Evolutionary conservation across 2,329 filamentous ascomycete species (phyloP), one percentile per base, ranked within the genome.

Genomic region (Nigrospora osmanthi): DNA sequence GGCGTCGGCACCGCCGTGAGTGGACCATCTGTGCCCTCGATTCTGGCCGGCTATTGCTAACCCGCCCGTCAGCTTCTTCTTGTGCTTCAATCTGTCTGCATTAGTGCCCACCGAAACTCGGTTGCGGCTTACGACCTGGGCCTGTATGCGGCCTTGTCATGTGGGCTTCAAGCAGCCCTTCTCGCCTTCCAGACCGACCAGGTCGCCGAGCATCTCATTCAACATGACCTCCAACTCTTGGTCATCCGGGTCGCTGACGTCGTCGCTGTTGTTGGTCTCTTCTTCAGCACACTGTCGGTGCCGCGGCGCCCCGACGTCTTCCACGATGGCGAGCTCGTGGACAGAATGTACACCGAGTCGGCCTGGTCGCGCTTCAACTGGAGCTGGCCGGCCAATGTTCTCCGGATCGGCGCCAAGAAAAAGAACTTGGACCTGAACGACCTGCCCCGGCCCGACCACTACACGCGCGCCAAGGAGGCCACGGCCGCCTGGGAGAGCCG

Each of bases 261-360:
- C 16, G 61, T 58, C 10, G 58, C 68, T 11, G 60, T 67, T 13
- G 30, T 78, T n/a, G 55, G 63, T n/a, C 62, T 79, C 15, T 62
- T 66, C 13, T 50, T 76, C 38, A 63, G 69, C 14, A 74, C 73
- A 50, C 49, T 83, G 12, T 70, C 73, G 1, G 66, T 89, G 13
- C 83, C 83, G 4, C 75, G 86, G 37, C 73, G 86, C 11, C 86
- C 86, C 4, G 71, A 81, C 43, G 80, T 89, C 15, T 87, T 72
- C 55, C 68, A 73, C 54, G 50, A 81, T 35, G 80, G 71, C 23
- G 67, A 71, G 39, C 58, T 70, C 4, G 81, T 91, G 31, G 85
- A 90, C 56, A 67, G 69, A 14, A 73, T 84, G 63, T 73, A 71
- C 53, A 83, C 81, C 0, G 70, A 69, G 4, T 81, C 81, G 2